Evolutionary conservation across 371 early-diverging fungal genomes (phyloP), one percentile per base, ranked within the genome.

Genomic region (Mortierella sp.): DNA sequence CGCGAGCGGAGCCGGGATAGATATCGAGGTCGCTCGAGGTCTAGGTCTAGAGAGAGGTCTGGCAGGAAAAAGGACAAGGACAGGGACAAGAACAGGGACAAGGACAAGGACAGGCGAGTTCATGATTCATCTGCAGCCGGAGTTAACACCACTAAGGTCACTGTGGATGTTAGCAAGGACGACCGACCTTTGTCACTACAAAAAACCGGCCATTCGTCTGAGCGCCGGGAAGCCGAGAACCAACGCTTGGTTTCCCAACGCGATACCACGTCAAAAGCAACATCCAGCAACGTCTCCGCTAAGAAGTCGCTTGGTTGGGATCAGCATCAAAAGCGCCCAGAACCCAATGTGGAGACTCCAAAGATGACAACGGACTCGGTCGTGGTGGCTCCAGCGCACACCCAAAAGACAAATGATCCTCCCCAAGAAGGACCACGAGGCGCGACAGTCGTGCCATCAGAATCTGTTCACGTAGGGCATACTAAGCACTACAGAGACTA

Each of bases 401-500:
- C 39, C 12, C 39, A 50, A n/a, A 31, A 50, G n/a, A 16, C 28
- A 28, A 28, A 5, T 21, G 43, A 55, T 2, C n/a, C 6, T 12
- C 22, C 46, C n/a, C 29, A 24, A 24, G 50, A 47, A 28, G 41
- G 19, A 39, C 1, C 49, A 21, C 47, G 55, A 47, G 39, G 27
- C 24, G 28, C 48, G 55, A 41, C 63, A 1, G 2, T 44, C 17
- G 25, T 60, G 28, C 1, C 49, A 43, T 6, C 21, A 17, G 63
- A 62, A 12, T n/a, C 61, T 17, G 25, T 25, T 14, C 17, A 37
- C 12, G 37, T 12, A 39, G 41, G 41, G 22, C 49, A 62, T 12
- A 54, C 63, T 14, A 62, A 62, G 34, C 54, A 54, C 49, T 55
- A 34, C 27, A 21, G 50, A 21, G 63, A 55, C 2, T 62, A 62